Conservation (phyloP, 1,284 basidiomycete species). For the Leccinum pallidistipes region DNA sequence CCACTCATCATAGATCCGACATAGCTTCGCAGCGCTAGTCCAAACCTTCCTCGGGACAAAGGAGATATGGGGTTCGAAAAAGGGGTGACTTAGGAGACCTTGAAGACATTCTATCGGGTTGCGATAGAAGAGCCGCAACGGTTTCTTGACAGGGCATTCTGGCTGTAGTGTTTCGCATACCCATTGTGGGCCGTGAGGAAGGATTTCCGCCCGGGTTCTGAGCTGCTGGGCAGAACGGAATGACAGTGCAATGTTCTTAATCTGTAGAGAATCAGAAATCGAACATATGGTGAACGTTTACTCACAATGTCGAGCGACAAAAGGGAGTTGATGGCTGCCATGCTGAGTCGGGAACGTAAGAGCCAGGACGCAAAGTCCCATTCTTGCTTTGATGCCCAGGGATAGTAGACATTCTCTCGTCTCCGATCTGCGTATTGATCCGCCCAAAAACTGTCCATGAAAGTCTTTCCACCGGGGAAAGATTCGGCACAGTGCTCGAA, state of each 20-base stretch:
- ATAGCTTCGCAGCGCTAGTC: constrained; percentile 1
- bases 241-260: background rate
- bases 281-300: background rate
- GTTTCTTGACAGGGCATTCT: background rate
- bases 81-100: background rate
- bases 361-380: background rate
- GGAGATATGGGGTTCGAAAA: constrained; percentile 1
- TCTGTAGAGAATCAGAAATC: background rate
- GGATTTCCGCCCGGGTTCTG: background rate
- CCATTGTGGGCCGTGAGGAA: background rate
- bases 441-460: background rate
- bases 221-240: background rate
- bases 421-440: constrained; percentile 1
- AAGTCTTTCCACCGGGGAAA: background rate
- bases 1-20: background rate
- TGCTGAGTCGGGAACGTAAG: background rate
- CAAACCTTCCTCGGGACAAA: constrained; percentile 8
- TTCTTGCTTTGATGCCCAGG: background rate
- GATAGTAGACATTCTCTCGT: background rate
- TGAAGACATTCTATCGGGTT: background rate
- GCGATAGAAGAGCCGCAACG: background rate
- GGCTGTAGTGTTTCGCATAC: background rate
- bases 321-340: background rate
- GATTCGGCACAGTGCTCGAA: background rate
- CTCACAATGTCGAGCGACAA: background rate